Percentiles rank a stretch among this genome's conserved stretches.
These are phyloP conservation scores for Ceratocystis colombiana DNA, from an alignment of 2,329 filamentous ascomycete genomes.

Conservation along the genomic window DNA sequence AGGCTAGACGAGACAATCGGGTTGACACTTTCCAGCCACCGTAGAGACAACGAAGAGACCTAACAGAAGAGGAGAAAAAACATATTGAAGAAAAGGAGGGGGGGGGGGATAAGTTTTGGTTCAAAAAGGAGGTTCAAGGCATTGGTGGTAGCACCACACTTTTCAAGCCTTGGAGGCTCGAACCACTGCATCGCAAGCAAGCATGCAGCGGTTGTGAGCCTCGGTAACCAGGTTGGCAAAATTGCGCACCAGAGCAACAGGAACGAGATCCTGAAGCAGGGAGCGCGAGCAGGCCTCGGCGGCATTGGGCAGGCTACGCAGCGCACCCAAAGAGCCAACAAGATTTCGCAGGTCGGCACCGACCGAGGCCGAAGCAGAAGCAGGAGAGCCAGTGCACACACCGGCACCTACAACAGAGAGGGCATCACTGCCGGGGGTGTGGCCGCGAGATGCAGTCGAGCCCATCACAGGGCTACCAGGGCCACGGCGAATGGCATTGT, in stretches of 20 bases:
- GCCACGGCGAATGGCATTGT: constrained; percentile 38
- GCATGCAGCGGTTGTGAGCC: constrained; percentile 38
- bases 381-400: constrained; percentile 32
- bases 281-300: constrained; percentile 89
- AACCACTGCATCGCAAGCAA: constrained; percentile 6
- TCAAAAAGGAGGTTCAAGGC: constrained; percentile 18
- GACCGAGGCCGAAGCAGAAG: constrained; percentile 1
- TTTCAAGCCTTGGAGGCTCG: constrained; percentile 19
- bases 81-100: constrained; percentile 4
- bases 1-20: constrained; percentile 11
- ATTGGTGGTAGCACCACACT: background rate
- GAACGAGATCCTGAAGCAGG: constrained; percentile 88
- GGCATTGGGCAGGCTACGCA: constrained; percentile 62
- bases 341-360: constrained; percentile 23
- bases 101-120: background rate
- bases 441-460: constrained; percentile 34
- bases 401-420: background rate
- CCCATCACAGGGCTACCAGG: constrained; percentile 55
- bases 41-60: constrained; percentile 14
- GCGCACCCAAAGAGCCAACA: constrained; percentile 48
- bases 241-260: constrained; percentile 78
- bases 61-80: constrained; percentile 21
- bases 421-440: background rate
- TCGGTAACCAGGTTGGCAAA: constrained; percentile 87
- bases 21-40: constrained; percentile 13